Percentiles rank a stretch among this genome's conserved stretches.
Conservation (phyloP, 2,329 filamentous ascomycete genomes). For the Xylaria sp. region DNA sequence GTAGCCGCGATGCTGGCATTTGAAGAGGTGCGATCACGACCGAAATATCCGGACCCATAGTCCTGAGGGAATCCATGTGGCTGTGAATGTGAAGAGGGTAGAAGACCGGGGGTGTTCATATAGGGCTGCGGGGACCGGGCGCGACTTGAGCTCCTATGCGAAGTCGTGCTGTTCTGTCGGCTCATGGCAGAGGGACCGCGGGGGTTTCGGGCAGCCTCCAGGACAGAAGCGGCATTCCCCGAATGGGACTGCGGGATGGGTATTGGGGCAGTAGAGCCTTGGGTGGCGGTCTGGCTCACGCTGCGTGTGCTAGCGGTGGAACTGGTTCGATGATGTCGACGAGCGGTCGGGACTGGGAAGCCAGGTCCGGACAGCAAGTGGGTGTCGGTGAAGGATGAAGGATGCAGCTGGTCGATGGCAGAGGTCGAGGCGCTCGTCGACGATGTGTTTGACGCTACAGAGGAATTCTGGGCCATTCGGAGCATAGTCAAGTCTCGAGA, state of each 20-base stretch:
- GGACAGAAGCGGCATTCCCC: slow-evolving; percentile 54
- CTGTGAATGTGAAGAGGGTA: slow-evolving; percentile 58
- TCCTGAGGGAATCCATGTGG: slow-evolving; percentile 56
- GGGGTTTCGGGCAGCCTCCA: slow-evolving; percentile 60
- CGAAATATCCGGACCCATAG: slow-evolving; percentile 49
- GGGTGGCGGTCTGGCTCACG: slow-evolving; percentile 56
- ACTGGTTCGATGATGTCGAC: slow-evolving; percentile 68
- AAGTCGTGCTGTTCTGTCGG: slow-evolving; percentile 66
- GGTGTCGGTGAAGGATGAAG: slow-evolving; percentile 57
- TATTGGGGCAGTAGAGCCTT: slow-evolving; percentile 52
- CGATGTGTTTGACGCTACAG: slow-evolving; percentile 73
- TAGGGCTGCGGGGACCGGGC: slow-evolving; percentile 49
- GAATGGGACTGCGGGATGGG: slow-evolving; percentile 49
- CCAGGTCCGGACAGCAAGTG: slow-evolving; percentile 67
- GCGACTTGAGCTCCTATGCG: slow-evolving; percentile 63
- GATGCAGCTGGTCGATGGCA: slow-evolving; percentile 55
- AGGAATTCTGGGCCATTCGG: slow-evolving; percentile 76
- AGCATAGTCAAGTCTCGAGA: slow-evolving; percentile 88
- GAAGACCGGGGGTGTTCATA: slow-evolving; percentile 42
- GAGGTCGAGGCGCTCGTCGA: slow-evolving; percentile 66
- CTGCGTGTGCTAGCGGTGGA: slow-evolving; percentile 67
- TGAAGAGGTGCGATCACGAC: slow-evolving; percentile 51
- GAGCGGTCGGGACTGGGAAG: slow-evolving; percentile 66
- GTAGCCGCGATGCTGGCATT: slow-evolving; percentile 55
- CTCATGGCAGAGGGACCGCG: slow-evolving; percentile 54